Evolutionary conservation across 305 asterid genomes (phyloP).

Genomic region (Petunia hybrid): DNA sequence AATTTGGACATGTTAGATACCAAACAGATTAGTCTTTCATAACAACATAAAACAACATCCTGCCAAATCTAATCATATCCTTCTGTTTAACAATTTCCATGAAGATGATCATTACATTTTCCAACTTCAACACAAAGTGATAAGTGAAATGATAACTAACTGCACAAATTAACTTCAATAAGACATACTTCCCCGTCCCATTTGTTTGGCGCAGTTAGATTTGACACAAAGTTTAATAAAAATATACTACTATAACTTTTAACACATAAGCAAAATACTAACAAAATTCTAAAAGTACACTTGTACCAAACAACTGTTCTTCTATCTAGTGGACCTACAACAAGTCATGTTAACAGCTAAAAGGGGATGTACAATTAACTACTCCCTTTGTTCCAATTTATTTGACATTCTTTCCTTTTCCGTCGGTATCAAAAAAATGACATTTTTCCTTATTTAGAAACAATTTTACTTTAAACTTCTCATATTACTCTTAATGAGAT

Average conservation of each 20-base stretch:
- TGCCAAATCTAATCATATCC: background rate
- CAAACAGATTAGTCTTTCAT: background rate
- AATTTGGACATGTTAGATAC: background rate
- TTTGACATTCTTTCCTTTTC: too few relatives aligned
- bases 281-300: background rate
- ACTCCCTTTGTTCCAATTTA: background rate
- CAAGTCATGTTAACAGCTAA: background rate
- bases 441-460: too few relatives aligned
- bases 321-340: background rate
- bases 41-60: background rate
- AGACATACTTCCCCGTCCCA: background rate
- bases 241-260: background rate
- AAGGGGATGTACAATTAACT: background rate
- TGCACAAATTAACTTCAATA: background rate
- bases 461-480: too few relatives aligned
- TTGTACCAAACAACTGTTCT: background rate
- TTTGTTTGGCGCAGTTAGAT: background rate
- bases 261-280: background rate
- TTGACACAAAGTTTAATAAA: background rate
- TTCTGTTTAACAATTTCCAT: background rate
- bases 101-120: background rate
- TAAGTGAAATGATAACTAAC: background rate
- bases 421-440: too few relatives aligned
- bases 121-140: background rate
- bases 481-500: too few relatives aligned